These are phyloP conservation scores for Alisma plantagoaquatica DNA, from an alignment of 106 monocot species.

Conservation along the genomic window DNA sequence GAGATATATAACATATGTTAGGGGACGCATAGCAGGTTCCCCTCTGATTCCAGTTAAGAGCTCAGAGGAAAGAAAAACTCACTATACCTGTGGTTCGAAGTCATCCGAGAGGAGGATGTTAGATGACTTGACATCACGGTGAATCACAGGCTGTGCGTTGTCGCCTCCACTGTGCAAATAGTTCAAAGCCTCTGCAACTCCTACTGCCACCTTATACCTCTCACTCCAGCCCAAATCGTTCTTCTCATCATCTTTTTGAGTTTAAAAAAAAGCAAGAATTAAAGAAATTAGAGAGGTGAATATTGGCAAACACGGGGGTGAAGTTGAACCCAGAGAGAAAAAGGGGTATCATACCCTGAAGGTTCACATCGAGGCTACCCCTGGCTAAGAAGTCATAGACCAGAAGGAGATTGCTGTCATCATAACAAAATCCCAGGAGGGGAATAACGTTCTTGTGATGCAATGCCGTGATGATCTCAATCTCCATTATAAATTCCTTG, in stretches of 20 bases:
- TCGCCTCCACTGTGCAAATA: slow-evolving; percentile 25
- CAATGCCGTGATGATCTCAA: slow-evolving; percentile 47
- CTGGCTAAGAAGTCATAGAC: slow-evolving; percentile 46
- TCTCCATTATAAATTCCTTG: slow-evolving; percentile 35
- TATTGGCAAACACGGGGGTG: no score
- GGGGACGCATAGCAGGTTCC: neutral
- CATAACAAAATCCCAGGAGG: slow-evolving; percentile 48
- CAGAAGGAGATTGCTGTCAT: slow-evolving; percentile 32
- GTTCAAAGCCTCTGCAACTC: slow-evolving; percentile 34
- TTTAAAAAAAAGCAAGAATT: neutral
- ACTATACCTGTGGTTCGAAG: slow-evolving; percentile 27
- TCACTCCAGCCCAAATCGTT: slow-evolving; percentile 17
- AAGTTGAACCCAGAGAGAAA: neutral
- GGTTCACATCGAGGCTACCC: slow-evolving; percentile 53
- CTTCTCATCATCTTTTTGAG: neutral
- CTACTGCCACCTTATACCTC: slow-evolving; percentile 33
- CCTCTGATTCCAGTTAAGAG: no score
- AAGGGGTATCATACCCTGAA: slow-evolving; percentile 32
- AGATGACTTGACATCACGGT: slow-evolving; percentile 37
- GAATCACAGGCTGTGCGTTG: slow-evolving; percentile 17
- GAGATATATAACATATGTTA: neutral
- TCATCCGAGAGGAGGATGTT: slow-evolving; percentile 41
- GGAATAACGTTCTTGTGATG: slow-evolving; percentile 47
- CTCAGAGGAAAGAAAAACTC: neutral
- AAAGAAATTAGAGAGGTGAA: no score